Evolutionary conservation across 2,329 filamentous ascomycete genomes (phyloP).

Genomic region (Penicillium olsonii): DNA sequence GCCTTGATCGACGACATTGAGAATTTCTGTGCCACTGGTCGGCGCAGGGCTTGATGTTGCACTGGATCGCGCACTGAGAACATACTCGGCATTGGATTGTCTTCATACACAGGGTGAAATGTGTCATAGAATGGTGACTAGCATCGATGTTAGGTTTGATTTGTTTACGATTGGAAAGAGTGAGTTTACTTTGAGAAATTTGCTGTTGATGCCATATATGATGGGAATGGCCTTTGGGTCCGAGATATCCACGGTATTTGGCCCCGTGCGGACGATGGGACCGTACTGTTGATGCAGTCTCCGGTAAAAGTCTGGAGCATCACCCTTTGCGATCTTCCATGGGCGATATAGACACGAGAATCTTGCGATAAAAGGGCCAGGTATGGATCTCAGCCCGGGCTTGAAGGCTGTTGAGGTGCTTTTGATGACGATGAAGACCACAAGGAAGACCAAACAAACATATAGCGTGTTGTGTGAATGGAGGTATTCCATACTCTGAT

Average conservation of each 20-base stretch:
- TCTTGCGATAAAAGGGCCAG: conserved; percentile 6
- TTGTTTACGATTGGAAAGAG: not conserved
- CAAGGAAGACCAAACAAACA: not conserved
- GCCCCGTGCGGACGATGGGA: not conserved
- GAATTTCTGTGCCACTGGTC: conserved; percentile 75
- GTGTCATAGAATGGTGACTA: not conserved
- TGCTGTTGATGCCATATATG: not conserved
- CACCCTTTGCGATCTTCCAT: conserved; percentile 7
- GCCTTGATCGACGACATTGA: conserved; percentile 75
- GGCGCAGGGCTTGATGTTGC: conserved; percentile 73
- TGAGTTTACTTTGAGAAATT: not conserved
- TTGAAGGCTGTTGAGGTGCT: conserved; percentile 1
- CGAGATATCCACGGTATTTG: not conserved
- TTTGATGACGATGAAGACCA: not conserved
- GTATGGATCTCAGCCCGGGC: conserved; percentile 8
- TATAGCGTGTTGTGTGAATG: not conserved
- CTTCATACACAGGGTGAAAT: conserved; percentile 10
- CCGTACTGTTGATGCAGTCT: not conserved
- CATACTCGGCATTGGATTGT: conserved; percentile 17
- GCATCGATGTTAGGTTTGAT: not conserved
- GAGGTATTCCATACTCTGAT: not conserved
- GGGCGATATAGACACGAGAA: conserved; percentile 10
- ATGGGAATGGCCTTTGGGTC: not conserved
- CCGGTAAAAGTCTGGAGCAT: conserved; percentile 6
- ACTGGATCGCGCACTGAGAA: conserved; percentile 54